Evolutionary conservation across 805 yeast species (phyloP), one percentile per base, ranked within the genome.

Genomic region (Candida cerambycidarum): DNA sequence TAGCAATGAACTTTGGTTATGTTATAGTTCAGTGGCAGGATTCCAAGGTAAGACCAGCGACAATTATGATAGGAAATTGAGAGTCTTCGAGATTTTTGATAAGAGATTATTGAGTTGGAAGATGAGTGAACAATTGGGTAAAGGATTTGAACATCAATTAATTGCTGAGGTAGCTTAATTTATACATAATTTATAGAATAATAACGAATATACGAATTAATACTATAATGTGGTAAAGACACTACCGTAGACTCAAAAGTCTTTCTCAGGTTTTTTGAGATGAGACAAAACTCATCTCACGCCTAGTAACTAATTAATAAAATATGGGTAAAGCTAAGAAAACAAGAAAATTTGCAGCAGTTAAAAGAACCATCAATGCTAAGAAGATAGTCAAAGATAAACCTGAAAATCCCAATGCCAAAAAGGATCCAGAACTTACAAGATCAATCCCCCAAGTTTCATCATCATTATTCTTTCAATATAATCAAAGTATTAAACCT

Each of bases 291-390:
- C 5, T 21, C 23, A 21, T 21, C 23, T 21, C 23, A 21, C 23
- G 23, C n/a, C n/a, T n/a, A n/a, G n/a, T 21, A 21, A 12, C 19
- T 30, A 6, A 5, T 29, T 12, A 27, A 16, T 15, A 14, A 4
- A 28, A 24, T 16, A 92, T 93, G 99, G 98, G 98, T 46, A 93
- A 89, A 64, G 96, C 96, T 24, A 89, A 85, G 72, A 93, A 93
- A 69, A 92, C 98, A 10, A 80, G 98, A 77, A 89, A 90, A 85
- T 89, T 92, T 58, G 96, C 95, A n/a, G 80, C 80, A 41, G 90
- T 88, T 45, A 93, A 93, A 67, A 81, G 96, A 47, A 81, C 90
- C 24, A 66, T 90, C 43, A 79, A 80, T 51, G 71, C 83, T 51
- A 86, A 84, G 52, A 96, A 87, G 51, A 78, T 82, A 19, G 62